Evolutionary conservation across 352 stramenopile genomes (phyloP).

Genomic region (Aphanomyces euteiches): DNA sequence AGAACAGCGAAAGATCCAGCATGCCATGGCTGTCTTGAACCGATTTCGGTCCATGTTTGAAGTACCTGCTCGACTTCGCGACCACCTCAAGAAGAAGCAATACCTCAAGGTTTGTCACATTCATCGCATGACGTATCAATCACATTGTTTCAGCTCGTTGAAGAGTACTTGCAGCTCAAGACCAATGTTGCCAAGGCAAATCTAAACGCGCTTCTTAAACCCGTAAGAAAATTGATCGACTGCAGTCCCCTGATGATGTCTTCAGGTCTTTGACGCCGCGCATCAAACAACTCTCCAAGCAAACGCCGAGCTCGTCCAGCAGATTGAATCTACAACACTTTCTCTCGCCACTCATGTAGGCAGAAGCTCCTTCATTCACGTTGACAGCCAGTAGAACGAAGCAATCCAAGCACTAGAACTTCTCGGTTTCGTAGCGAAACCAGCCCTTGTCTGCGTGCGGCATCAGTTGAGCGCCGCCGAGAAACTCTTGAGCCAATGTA

Average conservation of each 20-base stretch:
- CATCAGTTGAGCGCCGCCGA: conserved; percentile 70
- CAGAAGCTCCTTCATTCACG: neutral
- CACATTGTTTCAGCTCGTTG: conserved; percentile 37
- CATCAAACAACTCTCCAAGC: conserved; percentile 58
- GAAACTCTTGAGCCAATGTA: conserved; percentile 45
- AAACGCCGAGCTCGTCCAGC: conserved; percentile 55
- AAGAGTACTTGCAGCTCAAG: conserved; percentile 68
- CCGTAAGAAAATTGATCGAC: neutral
- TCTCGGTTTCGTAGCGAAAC: conserved; percentile 60
- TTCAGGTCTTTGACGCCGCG: conserved; percentile 48
- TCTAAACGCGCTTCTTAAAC: conserved; percentile 44
- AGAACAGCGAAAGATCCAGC: conserved; percentile 70
- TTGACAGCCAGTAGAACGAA: conserved; percentile 39
- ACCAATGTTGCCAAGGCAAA: conserved; percentile 62
- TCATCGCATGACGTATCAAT: neutral
- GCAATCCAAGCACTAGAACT: conserved; percentile 55
- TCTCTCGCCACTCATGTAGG: conserved; percentile 56
- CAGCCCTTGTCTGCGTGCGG: conserved; percentile 55
- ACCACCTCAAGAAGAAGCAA: conserved; percentile 53
- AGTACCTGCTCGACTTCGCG: conserved; percentile 72
- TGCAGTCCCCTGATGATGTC: neutral
- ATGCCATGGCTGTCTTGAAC: conserved; percentile 63
- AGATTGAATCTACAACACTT: conserved; percentile 59
- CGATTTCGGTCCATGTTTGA: conserved; percentile 68
- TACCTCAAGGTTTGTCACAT: conserved; percentile 46